Percentiles rank a stretch among this genome's conserved stretches.
These are phyloP conservation scores for Bullera alba DNA, from an alignment of 768 basidiomycete species.

Conservation along the genomic window DNA sequence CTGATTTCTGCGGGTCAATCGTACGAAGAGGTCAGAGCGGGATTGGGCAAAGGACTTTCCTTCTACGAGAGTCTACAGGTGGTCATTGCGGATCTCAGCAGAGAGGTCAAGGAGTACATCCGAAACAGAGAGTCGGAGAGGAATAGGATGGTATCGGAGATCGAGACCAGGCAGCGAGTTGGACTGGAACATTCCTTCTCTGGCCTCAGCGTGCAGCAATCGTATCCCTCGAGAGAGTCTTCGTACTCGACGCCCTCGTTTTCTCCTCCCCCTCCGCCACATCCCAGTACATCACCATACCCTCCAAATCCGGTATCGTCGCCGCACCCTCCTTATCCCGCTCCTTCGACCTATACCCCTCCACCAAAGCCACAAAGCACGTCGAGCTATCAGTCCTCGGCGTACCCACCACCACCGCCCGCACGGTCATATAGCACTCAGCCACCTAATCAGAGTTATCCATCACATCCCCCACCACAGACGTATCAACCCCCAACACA, in stretches of 20 bases:
- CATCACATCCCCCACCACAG: not conserved
- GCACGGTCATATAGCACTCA: not conserved
- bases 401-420: constrained; percentile 55
- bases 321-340: constrained; percentile 51
- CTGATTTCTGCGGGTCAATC: constrained; percentile 71
- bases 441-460: not conserved
- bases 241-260: constrained; percentile 49
- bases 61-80: constrained; percentile 78
- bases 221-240: constrained; percentile 15
- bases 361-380: constrained; percentile 67
- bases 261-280: constrained; percentile 52
- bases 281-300: constrained; percentile 43
- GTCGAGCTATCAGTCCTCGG: not conserved
- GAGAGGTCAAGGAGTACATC: constrained; percentile 60
- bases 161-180: constrained; percentile 66
- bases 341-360: constrained; percentile 64
- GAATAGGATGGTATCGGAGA: constrained; percentile 58
- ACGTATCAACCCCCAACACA: constrained; percentile 6
- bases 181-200: constrained; percentile 17
- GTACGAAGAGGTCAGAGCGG: constrained; percentile 80
- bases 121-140: constrained; percentile 62
- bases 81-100: constrained; percentile 56
- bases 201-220: too few species aligned
- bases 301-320: constrained; percentile 43
- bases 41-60: constrained; percentile 75